A percentile compares a stretch with the other conserved stretches of the same genome.
Evolutionary conservation across 2,329 filamentous ascomycete species (phyloP).

Genomic region (Ceratocystis diversiconidia): DNA sequence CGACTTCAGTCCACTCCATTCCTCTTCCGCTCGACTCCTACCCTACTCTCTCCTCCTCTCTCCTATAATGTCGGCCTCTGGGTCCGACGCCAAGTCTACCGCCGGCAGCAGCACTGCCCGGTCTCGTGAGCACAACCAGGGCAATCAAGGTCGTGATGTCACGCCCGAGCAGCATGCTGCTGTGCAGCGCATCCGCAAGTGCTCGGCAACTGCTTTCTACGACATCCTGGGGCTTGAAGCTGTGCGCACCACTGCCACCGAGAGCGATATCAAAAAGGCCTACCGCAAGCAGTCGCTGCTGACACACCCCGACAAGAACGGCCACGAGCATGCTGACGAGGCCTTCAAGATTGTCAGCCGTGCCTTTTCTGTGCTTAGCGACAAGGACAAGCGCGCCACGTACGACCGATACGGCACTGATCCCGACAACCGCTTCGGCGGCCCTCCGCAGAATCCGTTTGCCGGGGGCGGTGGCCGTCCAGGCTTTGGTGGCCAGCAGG

Average conservation of each 20-base stretch:
- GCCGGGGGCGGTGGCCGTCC: constrained; percentile 32
- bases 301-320: constrained; percentile 98
- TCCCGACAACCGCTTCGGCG: constrained; percentile 71
- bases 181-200: constrained; percentile 76
- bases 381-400: constrained; percentile 81
- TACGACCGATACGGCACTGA: constrained; percentile 85
- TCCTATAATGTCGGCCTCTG: constrained; percentile 21
- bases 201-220: constrained; percentile 78
- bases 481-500: constrained; percentile 34
- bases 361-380: constrained; percentile 84
- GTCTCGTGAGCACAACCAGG: constrained; percentile 57
- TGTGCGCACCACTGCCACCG: constrained; percentile 50
- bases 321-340: constrained; percentile 86
- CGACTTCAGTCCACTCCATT: background rate
- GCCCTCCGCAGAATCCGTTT: constrained; percentile 45
- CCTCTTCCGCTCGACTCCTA: constrained; percentile 2
- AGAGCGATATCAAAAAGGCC: constrained; percentile 89
- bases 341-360: constrained; percentile 96
- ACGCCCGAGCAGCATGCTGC: constrained; percentile 85
- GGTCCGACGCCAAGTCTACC: constrained; percentile 40
- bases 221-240: constrained; percentile 71
- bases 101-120: constrained; percentile 31
- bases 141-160: constrained; percentile 61
- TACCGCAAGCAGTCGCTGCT: constrained; percentile 88
- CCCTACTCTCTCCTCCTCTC: constrained; percentile 9